phyloP scores from a whole-genome alignment of 2,329 filamentous ascomycete species.

The Sporothrix dimorphospora region DNA sequence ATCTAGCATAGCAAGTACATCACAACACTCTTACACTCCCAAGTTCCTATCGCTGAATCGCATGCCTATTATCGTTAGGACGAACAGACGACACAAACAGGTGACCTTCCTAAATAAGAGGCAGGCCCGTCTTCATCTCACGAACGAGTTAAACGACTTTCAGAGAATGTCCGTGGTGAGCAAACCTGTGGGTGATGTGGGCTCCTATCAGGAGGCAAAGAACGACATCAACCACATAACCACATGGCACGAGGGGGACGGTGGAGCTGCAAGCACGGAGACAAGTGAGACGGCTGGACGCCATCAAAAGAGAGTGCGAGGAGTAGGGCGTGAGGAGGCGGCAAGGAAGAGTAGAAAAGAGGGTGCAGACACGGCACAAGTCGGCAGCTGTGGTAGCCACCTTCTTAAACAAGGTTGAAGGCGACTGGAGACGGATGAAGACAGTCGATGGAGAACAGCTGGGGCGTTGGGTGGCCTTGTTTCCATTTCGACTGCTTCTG shows the following conservation, averaged over 20 bases:
- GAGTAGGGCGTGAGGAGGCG: too few relatives aligned
- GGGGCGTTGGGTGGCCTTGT: not conserved
- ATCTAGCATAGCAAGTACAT: not conserved
- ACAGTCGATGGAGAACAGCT: not conserved
- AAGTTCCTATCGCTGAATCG: not conserved
- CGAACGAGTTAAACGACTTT: not conserved
- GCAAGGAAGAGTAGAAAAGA: not conserved
- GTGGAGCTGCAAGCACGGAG: not conserved
- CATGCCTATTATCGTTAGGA: slow-evolving; percentile 18
- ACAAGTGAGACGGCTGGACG: not conserved
- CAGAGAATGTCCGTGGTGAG: not conserved
- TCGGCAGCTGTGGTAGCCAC: not conserved
- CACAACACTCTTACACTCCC: not conserved
- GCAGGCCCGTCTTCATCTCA: not conserved
- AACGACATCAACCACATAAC: not conserved
- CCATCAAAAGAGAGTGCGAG: not conserved
- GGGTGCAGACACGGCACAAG: not conserved
- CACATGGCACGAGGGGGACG: not conserved
- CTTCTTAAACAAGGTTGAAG: slow-evolving; percentile 14
- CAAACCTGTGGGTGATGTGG: slow-evolving; percentile 4
- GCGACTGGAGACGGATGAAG: not conserved
- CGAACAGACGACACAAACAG: not conserved
- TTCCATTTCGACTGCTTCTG: not conserved
- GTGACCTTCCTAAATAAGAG: slow-evolving; percentile 18
- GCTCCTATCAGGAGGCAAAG: not conserved